Evolutionary conservation across 2,329 filamentous ascomycete genomes (phyloP).

Genomic region (Cercospora sesami): DNA sequence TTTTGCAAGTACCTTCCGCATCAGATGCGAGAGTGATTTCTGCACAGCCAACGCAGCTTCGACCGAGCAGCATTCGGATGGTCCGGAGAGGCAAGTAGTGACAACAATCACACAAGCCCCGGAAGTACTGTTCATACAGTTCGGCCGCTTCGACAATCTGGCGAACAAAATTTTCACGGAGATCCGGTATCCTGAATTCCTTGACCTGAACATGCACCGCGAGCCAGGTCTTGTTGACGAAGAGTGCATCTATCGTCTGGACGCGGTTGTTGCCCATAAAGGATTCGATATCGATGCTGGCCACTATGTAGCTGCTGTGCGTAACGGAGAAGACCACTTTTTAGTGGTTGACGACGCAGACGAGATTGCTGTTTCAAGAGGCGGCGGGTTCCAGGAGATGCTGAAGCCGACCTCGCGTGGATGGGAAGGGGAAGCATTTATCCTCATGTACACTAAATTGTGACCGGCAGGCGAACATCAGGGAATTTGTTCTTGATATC

Average conservation of each 20-base stretch:
- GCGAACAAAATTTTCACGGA: neutral
- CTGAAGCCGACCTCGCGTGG: neutral
- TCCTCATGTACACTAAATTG: slow-evolving; percentile 12
- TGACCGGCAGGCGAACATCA: neutral
- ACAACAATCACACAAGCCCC: neutral
- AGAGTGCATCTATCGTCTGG: slow-evolving; percentile 16
- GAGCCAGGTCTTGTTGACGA: neutral
- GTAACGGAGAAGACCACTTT: slow-evolving; percentile 5
- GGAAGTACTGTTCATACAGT: neutral
- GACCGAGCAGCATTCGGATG: neutral
- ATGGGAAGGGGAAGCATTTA: neutral
- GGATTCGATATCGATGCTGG: neutral
- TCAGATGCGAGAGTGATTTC: neutral
- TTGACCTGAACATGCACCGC: neutral
- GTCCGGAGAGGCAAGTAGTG: neutral
- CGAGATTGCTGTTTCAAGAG: neutral
- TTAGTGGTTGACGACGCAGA: slow-evolving; percentile 10
- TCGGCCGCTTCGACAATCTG: neutral
- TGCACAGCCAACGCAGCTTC: neutral
- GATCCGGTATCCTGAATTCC: slow-evolving; percentile 3
- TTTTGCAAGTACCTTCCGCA: neutral
- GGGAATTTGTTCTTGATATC: neutral
- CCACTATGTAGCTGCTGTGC: slow-evolving; percentile 17
- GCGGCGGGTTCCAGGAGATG: slow-evolving; percentile 6
- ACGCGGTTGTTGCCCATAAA: slow-evolving; percentile 19